Conservation (phyloP, 371 early-diverging fungal species). For the Circinella umbellata region DNA sequence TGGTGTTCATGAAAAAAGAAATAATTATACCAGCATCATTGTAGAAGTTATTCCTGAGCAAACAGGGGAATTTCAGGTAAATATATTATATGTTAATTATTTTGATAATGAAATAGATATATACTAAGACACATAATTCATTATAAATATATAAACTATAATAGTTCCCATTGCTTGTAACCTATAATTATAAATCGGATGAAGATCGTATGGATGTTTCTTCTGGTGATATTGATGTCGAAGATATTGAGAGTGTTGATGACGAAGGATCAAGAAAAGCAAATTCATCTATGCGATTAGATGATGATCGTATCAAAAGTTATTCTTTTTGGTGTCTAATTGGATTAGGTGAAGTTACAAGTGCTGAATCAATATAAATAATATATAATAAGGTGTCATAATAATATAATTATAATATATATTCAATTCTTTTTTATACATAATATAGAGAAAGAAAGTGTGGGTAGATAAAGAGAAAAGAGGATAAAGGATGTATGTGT, state of each 20-base stretch:
- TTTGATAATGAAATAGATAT: neutral
- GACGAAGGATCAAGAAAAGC: constrained; percentile 36
- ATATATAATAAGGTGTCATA: neutral
- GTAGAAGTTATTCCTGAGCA: constrained; percentile 61
- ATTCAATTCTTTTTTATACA: too few species aligned
- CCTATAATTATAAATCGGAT: constrained; percentile 61
- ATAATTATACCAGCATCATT: constrained; percentile 64
- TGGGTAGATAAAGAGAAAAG: too few species aligned
- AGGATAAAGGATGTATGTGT: neutral
- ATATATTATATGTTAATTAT: neutral
- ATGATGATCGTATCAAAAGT: constrained; percentile 50
- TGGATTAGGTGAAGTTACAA: constrained; percentile 56
- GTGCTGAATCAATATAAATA: constrained; percentile 4
- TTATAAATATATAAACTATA: too few species aligned
- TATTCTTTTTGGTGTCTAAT: constrained; percentile 70
- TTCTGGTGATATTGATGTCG: constrained; percentile 51
- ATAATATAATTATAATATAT: too few species aligned
- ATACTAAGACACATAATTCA: neutral
- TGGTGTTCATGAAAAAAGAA: constrained; percentile 63
- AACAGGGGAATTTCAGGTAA: constrained; percentile 57
- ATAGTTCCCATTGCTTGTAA: constrained; percentile 70
- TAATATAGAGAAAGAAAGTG: too few species aligned
- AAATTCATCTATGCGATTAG: constrained; percentile 35
- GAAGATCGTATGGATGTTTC: constrained; percentile 57
- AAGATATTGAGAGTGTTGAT: constrained; percentile 39